Evolutionary conservation across 768 basidiomycete genomes (phyloP).

Genomic region (Suillus americanus): DNA sequence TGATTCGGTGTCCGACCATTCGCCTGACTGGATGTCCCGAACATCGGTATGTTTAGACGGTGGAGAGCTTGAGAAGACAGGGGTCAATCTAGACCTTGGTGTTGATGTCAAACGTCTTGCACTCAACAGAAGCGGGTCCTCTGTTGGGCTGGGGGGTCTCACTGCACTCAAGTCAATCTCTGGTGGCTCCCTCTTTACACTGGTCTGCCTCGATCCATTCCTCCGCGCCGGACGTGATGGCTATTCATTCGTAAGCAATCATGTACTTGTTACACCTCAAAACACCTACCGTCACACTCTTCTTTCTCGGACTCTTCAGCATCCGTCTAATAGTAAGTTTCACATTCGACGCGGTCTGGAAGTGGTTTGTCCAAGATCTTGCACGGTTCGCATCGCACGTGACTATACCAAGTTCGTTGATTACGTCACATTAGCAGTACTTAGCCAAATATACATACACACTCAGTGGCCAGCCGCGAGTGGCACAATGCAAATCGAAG

Average conservation of each 20-base stretch:
- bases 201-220: neutral
- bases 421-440: neutral
- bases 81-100: conserved; percentile 35
- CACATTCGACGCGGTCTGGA: neutral
- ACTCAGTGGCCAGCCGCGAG: too few species aligned
- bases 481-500: neutral
- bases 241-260: conserved; percentile 19
- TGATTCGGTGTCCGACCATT: conserved; percentile 20
- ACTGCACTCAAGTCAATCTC: conserved; percentile 60
- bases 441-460: too few species aligned
- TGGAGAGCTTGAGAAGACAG: conserved; percentile 35
- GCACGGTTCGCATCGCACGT: neutral
- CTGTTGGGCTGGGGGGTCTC: conserved; percentile 72
- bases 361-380: neutral
- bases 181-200: conserved; percentile 65
- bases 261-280: too few species aligned
- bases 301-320: conserved; percentile 1
- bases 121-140: conserved; percentile 70
- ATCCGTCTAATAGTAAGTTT: neutral
- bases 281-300: neutral
- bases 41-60: conserved; percentile 13
- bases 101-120: conserved; percentile 35
- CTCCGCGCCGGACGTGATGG: conserved; percentile 18
- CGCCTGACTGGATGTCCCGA: conserved; percentile 21
- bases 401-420: neutral